Conservation (phyloP, 192 early-diverging fungal genomes). For the Kickxella alabastrina region DNA sequence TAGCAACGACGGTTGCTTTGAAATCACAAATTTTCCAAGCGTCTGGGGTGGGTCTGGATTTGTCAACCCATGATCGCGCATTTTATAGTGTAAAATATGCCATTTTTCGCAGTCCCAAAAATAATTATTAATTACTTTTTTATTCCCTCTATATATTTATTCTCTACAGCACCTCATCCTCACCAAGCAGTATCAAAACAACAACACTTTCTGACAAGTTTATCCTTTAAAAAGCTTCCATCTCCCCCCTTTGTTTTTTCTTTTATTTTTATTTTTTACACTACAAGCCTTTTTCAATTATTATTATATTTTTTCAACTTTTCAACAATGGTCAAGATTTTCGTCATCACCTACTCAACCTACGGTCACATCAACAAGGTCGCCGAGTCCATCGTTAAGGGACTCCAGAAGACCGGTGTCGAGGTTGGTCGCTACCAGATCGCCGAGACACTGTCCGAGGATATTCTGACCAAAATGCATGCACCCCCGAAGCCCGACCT, state of each 20-base stretch:
- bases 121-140: too few species aligned
- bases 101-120: too few species aligned
- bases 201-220: too few species aligned
- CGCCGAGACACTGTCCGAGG: conserved; percentile 61
- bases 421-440: conserved; percentile 57
- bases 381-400: conserved; percentile 59
- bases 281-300: neutral
- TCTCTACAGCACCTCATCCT: neutral
- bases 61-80: neutral
- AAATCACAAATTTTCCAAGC: neutral
- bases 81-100: too few species aligned
- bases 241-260: neutral
- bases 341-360: conserved; percentile 67
- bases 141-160: neutral
- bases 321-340: conserved; percentile 45
- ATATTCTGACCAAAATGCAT: conserved; percentile 70
- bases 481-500: conserved; percentile 55
- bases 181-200: neutral
- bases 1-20: neutral
- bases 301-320: too few species aligned
- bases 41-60: too few species aligned
- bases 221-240: too few species aligned
- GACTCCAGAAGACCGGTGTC: conserved; percentile 54
- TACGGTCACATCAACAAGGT: conserved; percentile 72
- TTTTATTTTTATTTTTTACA: neutral